phyloP scores from a whole-genome alignment of 179 eudicot species.

The Nepenthes alata region DNA sequence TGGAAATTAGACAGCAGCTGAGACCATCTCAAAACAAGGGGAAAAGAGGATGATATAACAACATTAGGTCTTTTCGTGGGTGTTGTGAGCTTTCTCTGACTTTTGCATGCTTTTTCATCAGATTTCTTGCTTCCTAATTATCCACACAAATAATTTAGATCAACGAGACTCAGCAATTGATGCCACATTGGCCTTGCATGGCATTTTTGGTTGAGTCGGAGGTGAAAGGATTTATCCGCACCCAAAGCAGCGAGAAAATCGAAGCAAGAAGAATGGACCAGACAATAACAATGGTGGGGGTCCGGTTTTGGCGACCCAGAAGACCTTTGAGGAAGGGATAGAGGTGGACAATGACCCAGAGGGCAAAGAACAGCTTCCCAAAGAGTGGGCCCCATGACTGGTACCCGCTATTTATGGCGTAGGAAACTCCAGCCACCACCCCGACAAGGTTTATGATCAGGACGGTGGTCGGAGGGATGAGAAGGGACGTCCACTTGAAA shows the following conservation, averaged over 20 bases:
- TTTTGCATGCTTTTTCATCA: background rate
- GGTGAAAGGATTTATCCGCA: conserved; percentile 63
- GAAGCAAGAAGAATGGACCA: conserved; percentile 83
- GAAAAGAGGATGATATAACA: background rate
- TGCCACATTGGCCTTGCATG: conserved; percentile 46
- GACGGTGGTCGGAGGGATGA: conserved; percentile 73
- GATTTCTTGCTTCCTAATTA: background rate
- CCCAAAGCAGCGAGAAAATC: conserved; percentile 82
- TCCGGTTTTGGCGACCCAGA: conserved; percentile 63
- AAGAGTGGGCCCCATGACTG: conserved; percentile 85
- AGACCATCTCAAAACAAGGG: background rate
- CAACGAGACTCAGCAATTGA: conserved; percentile 31
- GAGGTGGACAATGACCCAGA: conserved; percentile 77
- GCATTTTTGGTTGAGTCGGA: conserved; percentile 22
- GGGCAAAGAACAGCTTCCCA: conserved; percentile 71
- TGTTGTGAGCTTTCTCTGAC: too few species aligned
- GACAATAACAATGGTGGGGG: conserved; percentile 76
- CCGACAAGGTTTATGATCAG: conserved; percentile 69
- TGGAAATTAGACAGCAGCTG: background rate
- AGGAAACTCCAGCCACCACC: conserved; percentile 68
- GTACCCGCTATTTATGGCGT: conserved; percentile 71
- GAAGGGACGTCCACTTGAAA: conserved; percentile 76
- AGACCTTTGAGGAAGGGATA: conserved; percentile 92
- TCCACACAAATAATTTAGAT: background rate
- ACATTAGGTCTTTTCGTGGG: too few species aligned